Evolutionary conservation across 1,284 basidiomycete species (phyloP).

Genomic region (Schizophyllum amplum): DNA sequence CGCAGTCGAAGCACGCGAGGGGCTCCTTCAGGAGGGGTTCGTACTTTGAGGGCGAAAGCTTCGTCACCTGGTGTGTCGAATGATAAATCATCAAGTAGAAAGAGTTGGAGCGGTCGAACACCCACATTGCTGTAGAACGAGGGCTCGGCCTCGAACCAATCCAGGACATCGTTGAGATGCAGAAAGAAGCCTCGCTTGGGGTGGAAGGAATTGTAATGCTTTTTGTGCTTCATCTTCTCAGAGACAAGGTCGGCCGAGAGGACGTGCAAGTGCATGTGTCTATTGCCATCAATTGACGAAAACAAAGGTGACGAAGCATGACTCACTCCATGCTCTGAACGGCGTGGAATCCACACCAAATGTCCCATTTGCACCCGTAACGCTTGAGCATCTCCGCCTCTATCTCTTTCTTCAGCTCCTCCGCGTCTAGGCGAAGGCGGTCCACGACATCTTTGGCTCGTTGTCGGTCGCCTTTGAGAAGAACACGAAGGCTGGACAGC

Average conservation of each 20-base stretch:
- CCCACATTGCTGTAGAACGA: constrained; percentile 45
- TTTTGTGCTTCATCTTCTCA: constrained; percentile 77
- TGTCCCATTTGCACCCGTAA: constrained; percentile 75
- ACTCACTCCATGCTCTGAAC: constrained; percentile 71
- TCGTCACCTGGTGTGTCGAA: too few relatives aligned
- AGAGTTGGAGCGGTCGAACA: constrained; percentile 7
- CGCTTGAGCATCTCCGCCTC: constrained; percentile 75
- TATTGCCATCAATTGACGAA: constrained; percentile 21
- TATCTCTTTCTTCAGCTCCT: constrained; percentile 50
- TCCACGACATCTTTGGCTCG: constrained; percentile 47
- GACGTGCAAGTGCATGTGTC: constrained; percentile 84
- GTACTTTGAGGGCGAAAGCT: too few relatives aligned
- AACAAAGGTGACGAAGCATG: background rate
- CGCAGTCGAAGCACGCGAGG: constrained; percentile 66
- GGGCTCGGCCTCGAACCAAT: constrained; percentile 62
- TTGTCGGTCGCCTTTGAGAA: constrained; percentile 51
- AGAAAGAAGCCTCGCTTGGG: constrained; percentile 86
- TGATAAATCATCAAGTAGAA: too few relatives aligned
- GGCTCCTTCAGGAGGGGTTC: too few relatives aligned
- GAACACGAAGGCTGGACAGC: constrained; percentile 48
- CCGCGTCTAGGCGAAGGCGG: constrained; percentile 49
- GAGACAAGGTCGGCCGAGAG: constrained; percentile 79
- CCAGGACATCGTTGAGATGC: constrained; percentile 64
- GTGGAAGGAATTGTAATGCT: constrained; percentile 93
- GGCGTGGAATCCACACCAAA: constrained; percentile 85